Conservation (phyloP, 2,329 filamentous ascomycete species). For the Phaeophleospora eucalypticola region DNA sequence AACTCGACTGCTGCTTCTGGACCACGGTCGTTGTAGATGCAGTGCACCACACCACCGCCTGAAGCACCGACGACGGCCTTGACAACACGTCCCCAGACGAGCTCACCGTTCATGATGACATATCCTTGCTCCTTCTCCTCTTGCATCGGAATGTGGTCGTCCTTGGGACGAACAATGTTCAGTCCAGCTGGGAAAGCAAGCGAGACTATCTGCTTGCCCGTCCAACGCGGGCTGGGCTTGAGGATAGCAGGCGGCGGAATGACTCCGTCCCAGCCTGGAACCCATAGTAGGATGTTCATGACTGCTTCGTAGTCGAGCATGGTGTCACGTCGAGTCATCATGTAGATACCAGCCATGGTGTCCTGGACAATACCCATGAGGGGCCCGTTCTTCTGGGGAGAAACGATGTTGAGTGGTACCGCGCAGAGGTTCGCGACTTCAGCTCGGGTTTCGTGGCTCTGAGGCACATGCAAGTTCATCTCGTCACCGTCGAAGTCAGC, state of each 20-base stretch:
- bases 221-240: constrained; percentile 91
- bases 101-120: constrained; percentile 77
- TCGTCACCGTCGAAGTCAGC: constrained; percentile 99
- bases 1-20: constrained; percentile 83
- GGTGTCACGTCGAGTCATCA: constrained; percentile 87
- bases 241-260: constrained; percentile 91
- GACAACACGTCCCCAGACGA: constrained; percentile 83
- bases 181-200: constrained; percentile 85
- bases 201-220: constrained; percentile 95
- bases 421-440: constrained; percentile 93
- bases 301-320: constrained; percentile 87
- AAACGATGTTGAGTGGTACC: constrained; percentile 98
- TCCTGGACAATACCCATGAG: constrained; percentile 99
- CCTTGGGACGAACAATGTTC: constrained; percentile 56
- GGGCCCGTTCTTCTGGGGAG: constrained; percentile 91
- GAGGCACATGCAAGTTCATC: constrained; percentile 98
- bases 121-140: constrained; percentile 58
- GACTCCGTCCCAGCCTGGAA: constrained; percentile 93
- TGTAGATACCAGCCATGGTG: constrained; percentile 93
- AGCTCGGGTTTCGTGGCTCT: constrained; percentile 92
- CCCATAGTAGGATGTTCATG: constrained; percentile 97
- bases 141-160: constrained; percentile 27
- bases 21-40: constrained; percentile 93
- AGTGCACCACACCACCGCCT: constrained; percentile 86
- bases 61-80: constrained; percentile 94